A percentile compares a stretch with the other conserved stretches of the same genome.
These are phyloP conservation scores for Perilla frutescens DNA, from an alignment of 257 asterid genomes.

Conservation along the genomic window DNA sequence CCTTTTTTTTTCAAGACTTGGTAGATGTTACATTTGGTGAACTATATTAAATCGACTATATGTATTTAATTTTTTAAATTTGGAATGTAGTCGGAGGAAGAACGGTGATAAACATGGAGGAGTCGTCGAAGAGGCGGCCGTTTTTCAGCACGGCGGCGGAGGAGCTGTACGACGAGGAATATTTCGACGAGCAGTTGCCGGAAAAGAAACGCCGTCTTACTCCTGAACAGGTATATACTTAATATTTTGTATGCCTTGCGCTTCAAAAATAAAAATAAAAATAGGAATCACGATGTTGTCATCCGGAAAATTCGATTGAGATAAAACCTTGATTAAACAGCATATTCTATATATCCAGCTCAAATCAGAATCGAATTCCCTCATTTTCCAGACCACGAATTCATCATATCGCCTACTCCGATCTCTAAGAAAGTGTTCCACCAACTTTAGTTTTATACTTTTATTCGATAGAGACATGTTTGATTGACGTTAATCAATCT, in stretches of 20 bases:
- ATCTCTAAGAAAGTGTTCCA: not conserved
- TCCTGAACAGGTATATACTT: conserved; percentile 71
- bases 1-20: not conserved
- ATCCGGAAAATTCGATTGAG: not conserved
- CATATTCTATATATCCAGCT: conserved; percentile 25
- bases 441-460: not conserved
- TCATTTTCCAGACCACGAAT: not conserved
- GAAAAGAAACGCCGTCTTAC: conserved; percentile 98
- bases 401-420: not conserved
- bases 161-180: conserved; percentile 84
- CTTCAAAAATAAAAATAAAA: conserved; percentile 8
- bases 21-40: too few species aligned
- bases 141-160: conserved; percentile 78
- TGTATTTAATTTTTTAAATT: not conserved
- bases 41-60: too few species aligned
- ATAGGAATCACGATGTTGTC: not conserved
- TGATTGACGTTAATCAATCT: not conserved
- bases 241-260: not conserved
- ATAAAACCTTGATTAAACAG: conserved; percentile 22
- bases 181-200: conserved; percentile 89
- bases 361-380: conserved; percentile 40
- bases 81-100: conserved; percentile 52
- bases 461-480: conserved; percentile 16
- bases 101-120: conserved; percentile 74
- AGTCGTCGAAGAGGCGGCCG: conserved; percentile 71